Percentiles rank a stretch among this genome's conserved stretches.
Conservation (phyloP, 2,329 filamentous ascomycete species). For the Phaeomoniella chlamydospora region DNA sequence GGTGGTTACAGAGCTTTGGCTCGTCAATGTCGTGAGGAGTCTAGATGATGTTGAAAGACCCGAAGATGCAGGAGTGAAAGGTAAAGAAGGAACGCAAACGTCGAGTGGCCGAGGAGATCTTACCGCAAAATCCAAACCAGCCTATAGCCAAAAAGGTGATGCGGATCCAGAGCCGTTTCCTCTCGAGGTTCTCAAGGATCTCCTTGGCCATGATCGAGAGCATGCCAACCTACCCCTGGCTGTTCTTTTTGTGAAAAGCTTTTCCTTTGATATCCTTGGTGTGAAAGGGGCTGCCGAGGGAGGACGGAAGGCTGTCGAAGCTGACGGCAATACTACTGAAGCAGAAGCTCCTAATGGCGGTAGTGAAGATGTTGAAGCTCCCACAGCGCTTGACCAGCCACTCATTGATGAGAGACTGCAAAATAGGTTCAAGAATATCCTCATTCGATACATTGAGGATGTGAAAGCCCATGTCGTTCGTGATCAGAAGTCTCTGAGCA, state of each 20-base stretch:
- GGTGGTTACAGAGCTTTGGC: slow-evolving; percentile 90
- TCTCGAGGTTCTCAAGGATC: slow-evolving; percentile 91
- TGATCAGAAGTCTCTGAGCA: slow-evolving; percentile 80
- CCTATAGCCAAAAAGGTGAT: slow-evolving; percentile 39
- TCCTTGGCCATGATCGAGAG: slow-evolving; percentile 84
- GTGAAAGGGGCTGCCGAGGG: slow-evolving; percentile 58
- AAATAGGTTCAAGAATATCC: slow-evolving; percentile 70
- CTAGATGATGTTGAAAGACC: slow-evolving; percentile 54
- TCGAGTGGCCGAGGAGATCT: slow-evolving; percentile 34
- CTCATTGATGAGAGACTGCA: slow-evolving; percentile 46
- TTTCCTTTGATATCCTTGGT: slow-evolving; percentile 88
- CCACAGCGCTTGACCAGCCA: not conserved
- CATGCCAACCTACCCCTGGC: slow-evolving; percentile 82
- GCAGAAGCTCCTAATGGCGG: slow-evolving; percentile 28
- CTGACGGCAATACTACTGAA: slow-evolving; percentile 54
- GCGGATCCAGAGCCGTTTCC: slow-evolving; percentile 80
- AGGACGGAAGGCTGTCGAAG: slow-evolving; percentile 69
- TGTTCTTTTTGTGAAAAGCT: slow-evolving; percentile 90
- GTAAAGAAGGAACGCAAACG: slow-evolving; percentile 34
- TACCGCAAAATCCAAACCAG: slow-evolving; percentile 49
- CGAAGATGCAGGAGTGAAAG: slow-evolving; percentile 42
- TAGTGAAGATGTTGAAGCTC: slow-evolving; percentile 29
- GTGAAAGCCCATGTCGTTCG: slow-evolving; percentile 76
- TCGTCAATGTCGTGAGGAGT: slow-evolving; percentile 75
- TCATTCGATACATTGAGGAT: slow-evolving; percentile 82